phyloP scores from a whole-genome alignment of 768 basidiomycete genomes.

The Pulveroboletus sp. region DNA sequence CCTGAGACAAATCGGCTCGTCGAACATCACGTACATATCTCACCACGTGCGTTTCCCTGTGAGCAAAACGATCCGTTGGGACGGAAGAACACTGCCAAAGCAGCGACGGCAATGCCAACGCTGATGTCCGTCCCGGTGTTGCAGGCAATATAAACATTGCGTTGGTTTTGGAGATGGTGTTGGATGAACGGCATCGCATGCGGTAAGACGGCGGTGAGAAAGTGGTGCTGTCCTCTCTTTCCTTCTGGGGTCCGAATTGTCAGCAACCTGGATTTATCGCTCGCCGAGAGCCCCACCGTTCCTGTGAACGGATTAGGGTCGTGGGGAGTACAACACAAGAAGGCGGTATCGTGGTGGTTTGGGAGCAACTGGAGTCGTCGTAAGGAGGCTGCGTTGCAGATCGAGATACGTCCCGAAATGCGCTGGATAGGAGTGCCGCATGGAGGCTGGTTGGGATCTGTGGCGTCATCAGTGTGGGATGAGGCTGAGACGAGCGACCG shows the following conservation, averaged over 20 bases:
- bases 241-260: slow-evolving; percentile 34
- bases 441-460: background rate
- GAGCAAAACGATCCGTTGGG: slow-evolving; percentile 39
- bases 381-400: slow-evolving; percentile 35
- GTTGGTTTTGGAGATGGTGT: slow-evolving; percentile 33
- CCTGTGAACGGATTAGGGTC: background rate
- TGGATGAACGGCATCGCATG: slow-evolving; percentile 43
- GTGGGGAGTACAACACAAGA: slow-evolving; percentile 13
- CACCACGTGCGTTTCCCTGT: slow-evolving; percentile 1
- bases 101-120: slow-evolving; percentile 58
- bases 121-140: slow-evolving; percentile 56
- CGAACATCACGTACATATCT: slow-evolving; percentile 20
- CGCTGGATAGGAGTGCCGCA: slow-evolving; percentile 16
- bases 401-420: slow-evolving; percentile 38
- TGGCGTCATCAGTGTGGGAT: background rate
- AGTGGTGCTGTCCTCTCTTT: slow-evolving; percentile 50
- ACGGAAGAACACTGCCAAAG: slow-evolving; percentile 55
- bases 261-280: slow-evolving; percentile 7
- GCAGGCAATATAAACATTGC: slow-evolving; percentile 47
- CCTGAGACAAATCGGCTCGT: background rate
- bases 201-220: slow-evolving; percentile 48
- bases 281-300: background rate
- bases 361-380: slow-evolving; percentile 1
- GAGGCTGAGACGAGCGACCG: slow-evolving; percentile 11
- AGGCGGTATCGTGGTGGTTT: slow-evolving; percentile 4